Conservation (phyloP, 495 filamentous ascomycete genomes). For the Endocarpon pusillum region DNA sequence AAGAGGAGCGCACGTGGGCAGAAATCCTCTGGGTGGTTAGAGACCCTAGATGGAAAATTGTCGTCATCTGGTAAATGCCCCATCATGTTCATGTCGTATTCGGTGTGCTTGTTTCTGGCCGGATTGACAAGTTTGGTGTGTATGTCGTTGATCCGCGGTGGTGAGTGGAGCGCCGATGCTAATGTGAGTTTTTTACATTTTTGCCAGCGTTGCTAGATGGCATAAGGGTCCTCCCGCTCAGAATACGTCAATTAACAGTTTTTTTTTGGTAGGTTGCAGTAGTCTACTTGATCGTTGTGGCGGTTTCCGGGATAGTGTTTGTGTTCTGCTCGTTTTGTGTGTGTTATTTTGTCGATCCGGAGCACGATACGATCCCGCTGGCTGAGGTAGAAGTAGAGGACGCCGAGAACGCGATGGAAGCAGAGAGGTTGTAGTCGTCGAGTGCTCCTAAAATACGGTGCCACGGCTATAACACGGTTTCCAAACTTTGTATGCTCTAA, state of each 20-base stretch:
- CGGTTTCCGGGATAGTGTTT: constrained; percentile 9
- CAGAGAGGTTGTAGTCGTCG: too few relatives aligned
- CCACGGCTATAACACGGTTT: too few relatives aligned
- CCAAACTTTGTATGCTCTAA: too few relatives aligned
- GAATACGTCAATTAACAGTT: neutral
- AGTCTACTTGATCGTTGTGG: constrained; percentile 10
- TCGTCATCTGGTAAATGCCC: constrained; percentile 18
- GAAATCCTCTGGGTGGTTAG: constrained; percentile 3
- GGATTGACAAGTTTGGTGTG: constrained; percentile 15
- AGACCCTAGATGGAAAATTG: constrained; percentile 12
- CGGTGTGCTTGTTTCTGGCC: constrained; percentile 11
- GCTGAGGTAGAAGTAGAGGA: constrained; percentile 1
- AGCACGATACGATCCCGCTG: constrained; percentile 3
- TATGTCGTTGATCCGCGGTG: constrained; percentile 9
- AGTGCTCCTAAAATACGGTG: too few relatives aligned
- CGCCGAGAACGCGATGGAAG: too few relatives aligned
- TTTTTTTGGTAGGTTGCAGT: constrained; percentile 9
- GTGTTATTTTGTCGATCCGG: constrained; percentile 14
- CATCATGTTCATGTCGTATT: constrained; percentile 17
- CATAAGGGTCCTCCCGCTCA: neutral
- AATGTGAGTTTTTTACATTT: constrained; percentile 2
- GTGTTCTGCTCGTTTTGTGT: constrained; percentile 15
- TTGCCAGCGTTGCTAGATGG: neutral
- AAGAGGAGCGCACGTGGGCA: neutral
- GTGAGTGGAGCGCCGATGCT: constrained; percentile 3